phyloP scores from a whole-genome alignment of 192 early-diverging fungal genomes.

The Podila minutissima region DNA sequence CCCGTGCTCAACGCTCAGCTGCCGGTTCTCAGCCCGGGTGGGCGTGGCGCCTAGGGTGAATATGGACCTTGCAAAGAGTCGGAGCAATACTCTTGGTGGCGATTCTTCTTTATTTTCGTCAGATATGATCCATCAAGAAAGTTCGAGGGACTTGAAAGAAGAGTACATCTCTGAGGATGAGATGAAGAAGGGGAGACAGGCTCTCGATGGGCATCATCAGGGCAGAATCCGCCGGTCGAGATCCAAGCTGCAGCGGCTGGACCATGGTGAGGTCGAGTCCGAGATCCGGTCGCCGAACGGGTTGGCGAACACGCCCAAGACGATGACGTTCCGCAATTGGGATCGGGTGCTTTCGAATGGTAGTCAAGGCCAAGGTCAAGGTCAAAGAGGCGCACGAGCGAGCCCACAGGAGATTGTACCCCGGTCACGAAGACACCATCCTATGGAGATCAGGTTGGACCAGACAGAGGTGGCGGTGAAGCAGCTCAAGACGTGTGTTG shows the following conservation, averaged over 20 bases:
- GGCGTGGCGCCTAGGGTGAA: not conserved
- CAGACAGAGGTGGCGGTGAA: not conserved
- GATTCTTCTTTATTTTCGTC: not conserved
- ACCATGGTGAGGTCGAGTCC: not conserved
- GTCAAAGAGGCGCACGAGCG: not conserved
- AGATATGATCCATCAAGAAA: not conserved
- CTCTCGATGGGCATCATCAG: too few species aligned
- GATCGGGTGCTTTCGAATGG: not conserved
- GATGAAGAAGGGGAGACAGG: not conserved
- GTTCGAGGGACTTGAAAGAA: not conserved
- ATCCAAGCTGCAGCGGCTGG: not conserved
- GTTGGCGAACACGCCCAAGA: not conserved
- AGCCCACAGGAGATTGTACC: not conserved
- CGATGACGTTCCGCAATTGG: not conserved
- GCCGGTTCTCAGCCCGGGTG: not conserved
- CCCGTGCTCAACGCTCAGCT: not conserved
- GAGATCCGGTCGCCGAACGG: slow-evolving; percentile 2
- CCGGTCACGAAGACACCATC: not conserved
- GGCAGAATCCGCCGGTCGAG: not conserved
- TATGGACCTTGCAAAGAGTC: not conserved
- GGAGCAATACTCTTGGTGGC: not conserved
- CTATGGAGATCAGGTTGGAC: not conserved
- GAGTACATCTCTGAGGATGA: not conserved
- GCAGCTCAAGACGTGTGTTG: not conserved
- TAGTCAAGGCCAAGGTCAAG: not conserved